phyloP scores from a whole-genome alignment of 352 stramenopile genomes.

The Blastocystis sp. region DNA sequence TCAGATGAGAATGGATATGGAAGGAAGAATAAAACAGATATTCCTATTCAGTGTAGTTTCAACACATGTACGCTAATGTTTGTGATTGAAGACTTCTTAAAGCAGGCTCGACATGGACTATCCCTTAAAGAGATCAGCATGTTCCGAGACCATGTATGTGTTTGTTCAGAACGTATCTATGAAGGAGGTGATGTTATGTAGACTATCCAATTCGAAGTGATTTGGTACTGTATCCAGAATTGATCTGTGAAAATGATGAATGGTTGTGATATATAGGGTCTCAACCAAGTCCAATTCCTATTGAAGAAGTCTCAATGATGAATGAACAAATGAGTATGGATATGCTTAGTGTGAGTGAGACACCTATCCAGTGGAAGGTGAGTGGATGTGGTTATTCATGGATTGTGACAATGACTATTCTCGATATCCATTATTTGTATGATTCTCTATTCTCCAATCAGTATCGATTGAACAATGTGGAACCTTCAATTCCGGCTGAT shows the following conservation, averaged over 20 bases:
- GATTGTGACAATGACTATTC: neutral
- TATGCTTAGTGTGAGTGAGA: neutral
- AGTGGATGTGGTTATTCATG: constrained; percentile 11
- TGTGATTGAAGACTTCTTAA: constrained; percentile 5
- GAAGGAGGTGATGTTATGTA: neutral
- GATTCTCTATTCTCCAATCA: neutral
- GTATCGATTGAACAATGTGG: neutral
- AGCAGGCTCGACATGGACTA: neutral
- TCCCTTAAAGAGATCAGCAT: neutral
- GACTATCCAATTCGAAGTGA: neutral
- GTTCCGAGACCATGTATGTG: neutral
- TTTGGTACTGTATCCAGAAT: neutral
- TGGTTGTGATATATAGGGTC: neutral
- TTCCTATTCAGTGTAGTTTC: constrained; percentile 16
- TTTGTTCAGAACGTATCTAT: constrained; percentile 3
- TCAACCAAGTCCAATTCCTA: neutral
- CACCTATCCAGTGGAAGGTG: constrained; percentile 6
- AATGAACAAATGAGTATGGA: neutral
- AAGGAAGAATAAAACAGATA: neutral
- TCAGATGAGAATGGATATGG: neutral
- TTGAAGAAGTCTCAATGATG: constrained; percentile 12
- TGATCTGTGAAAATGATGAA: neutral
- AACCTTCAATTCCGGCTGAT: neutral
- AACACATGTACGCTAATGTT: neutral
- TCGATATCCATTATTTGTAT: constrained; percentile 1